Evolutionary conservation across 129 eudicot genomes (phyloP).

Genomic region (Artemisia tridentata): DNA sequence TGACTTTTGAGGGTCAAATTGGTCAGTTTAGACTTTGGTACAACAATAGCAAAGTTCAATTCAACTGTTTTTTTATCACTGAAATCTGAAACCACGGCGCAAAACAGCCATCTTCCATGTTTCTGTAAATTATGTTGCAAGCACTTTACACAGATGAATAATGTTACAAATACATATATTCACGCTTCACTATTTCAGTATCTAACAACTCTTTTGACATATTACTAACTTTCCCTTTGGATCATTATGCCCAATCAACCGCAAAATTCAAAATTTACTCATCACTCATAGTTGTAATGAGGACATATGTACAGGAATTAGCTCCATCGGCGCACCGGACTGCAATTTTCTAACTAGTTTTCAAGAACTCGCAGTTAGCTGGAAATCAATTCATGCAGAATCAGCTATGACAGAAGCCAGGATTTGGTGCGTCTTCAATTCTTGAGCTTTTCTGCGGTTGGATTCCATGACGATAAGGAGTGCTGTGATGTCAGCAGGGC

Average conservation of each 20-base stretch:
- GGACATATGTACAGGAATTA: neutral
- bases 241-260: neutral
- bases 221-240: constrained; percentile 14
- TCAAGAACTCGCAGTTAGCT: constrained; percentile 9
- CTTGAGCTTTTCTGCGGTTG: constrained; percentile 60
- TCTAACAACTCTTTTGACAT: neutral
- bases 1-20: no score
- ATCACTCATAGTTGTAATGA: neutral
- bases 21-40: no score
- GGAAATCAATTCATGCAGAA: constrained; percentile 16
- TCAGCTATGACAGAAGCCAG: constrained; percentile 38
- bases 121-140: no score
- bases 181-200: constrained; percentile 13
- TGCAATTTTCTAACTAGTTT: no score
- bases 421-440: constrained; percentile 40
- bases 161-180: constrained; percentile 10
- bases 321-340: neutral
- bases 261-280: constrained; percentile 1
- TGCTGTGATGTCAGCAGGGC: constrained; percentile 95
- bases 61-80: no score
- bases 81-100: no score
- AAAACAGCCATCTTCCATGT: no score
- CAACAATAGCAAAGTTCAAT: no score
- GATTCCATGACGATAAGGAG: constrained; percentile 81
- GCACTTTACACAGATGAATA: neutral